Percentiles rank a stretch among this genome's conserved stretches.
Conservation (phyloP, 2,329 filamentous ascomycete genomes). For the Sclerotinia minor region DNA sequence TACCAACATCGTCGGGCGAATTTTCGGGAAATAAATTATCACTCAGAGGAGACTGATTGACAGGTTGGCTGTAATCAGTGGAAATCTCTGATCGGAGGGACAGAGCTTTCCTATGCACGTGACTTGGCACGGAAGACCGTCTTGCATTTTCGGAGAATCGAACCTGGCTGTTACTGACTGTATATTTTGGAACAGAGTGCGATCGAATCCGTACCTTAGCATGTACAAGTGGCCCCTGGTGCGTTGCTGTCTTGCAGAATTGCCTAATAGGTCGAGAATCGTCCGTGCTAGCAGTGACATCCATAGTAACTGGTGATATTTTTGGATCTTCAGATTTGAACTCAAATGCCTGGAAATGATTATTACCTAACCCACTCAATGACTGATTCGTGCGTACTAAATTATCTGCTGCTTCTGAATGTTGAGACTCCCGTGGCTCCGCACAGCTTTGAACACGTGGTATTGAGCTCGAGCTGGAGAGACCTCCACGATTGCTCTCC, state of each 20-base stretch:
- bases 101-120: background rate
- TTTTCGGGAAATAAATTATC: background rate
- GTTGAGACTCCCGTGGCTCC: background rate
- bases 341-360: background rate
- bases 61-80: background rate
- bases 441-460: background rate
- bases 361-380: too few species aligned
- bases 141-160: background rate
- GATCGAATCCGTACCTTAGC: too few species aligned
- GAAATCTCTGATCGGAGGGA: background rate
- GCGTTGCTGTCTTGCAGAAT: accelerated
- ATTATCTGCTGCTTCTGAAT: background rate
- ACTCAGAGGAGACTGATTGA: too few species aligned
- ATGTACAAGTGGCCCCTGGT: background rate
- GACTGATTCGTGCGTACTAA: too few species aligned
- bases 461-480: background rate
- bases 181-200: background rate
- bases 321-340: background rate
- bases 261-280: background rate
- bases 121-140: background rate
- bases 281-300: background rate
- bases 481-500: background rate
- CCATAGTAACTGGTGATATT: background rate
- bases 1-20: too few species aligned
- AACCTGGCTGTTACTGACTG: background rate